Percentiles rank a stretch among this genome's conserved stretches.
Evolutionary conservation across 1,284 basidiomycete species (phyloP).

Genomic region (Ustilago loliicola): DNA sequence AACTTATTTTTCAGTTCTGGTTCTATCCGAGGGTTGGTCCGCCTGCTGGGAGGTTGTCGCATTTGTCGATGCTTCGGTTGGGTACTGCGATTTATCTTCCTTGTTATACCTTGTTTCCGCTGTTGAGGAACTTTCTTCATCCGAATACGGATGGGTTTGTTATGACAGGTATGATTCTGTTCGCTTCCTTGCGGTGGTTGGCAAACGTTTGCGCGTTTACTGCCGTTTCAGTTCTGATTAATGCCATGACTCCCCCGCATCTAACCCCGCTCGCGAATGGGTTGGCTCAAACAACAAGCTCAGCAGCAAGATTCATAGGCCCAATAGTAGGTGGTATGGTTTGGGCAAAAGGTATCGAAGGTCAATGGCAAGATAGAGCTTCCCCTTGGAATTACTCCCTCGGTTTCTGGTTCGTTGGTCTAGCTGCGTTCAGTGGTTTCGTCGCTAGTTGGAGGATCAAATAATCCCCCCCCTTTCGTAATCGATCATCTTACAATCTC

Average conservation of each 20-base stretch:
- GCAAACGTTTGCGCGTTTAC: constrained; percentile 71
- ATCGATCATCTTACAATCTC: not conserved
- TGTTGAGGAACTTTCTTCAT: constrained; percentile 72
- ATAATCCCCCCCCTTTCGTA: not conserved
- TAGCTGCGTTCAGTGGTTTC: constrained; percentile 58
- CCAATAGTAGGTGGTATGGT: constrained; percentile 68
- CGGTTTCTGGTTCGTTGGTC: constrained; percentile 67
- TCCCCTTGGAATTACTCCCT: constrained; percentile 68
- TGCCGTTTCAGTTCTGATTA: constrained; percentile 68
- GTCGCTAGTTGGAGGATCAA: constrained; percentile 55
- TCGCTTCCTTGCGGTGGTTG: constrained; percentile 69
- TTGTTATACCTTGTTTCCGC: constrained; percentile 61
- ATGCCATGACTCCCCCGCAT: constrained; percentile 71
- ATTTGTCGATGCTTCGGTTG: constrained; percentile 67
- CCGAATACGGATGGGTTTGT: constrained; percentile 71
- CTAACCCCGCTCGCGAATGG: constrained; percentile 72
- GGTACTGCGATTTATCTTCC: constrained; percentile 58
- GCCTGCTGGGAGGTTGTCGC: constrained; percentile 62
- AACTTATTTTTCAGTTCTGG: constrained; percentile 64
- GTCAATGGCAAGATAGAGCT: constrained; percentile 37
- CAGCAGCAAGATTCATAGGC: constrained; percentile 71
- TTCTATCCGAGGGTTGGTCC: constrained; percentile 79
- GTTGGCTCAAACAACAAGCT: constrained; percentile 71
- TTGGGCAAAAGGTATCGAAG: constrained; percentile 65
- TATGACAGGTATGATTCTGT: constrained; percentile 72